A percentile compares a stretch with the other conserved stretches of the same genome.
Conservation (phyloP, 2,329 filamentous ascomycete genomes). For the Talaromyces sp. region DNA sequence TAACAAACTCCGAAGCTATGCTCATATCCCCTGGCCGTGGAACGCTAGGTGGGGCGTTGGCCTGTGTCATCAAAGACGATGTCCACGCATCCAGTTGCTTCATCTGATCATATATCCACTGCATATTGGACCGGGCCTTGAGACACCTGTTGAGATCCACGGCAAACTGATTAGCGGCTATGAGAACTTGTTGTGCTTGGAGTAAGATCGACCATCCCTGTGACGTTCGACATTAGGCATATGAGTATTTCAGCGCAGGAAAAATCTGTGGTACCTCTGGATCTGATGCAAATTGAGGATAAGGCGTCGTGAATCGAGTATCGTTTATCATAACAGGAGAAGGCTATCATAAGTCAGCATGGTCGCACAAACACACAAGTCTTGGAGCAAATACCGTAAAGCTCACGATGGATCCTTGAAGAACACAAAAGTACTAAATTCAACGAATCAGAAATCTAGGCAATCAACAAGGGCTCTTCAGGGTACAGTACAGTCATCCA, state of each 20-base stretch:
- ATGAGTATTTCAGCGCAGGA: background rate
- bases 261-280: conserved; percentile 32
- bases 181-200: conserved; percentile 42
- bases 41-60: conserved; percentile 30
- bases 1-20: conserved; percentile 34
- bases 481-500: conserved; percentile 45
- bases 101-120: conserved; percentile 42
- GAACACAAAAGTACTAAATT: conserved; percentile 42
- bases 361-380: conserved; percentile 3
- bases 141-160: conserved; percentile 41
- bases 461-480: background rate
- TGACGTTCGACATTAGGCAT: conserved; percentile 19
- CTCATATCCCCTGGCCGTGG: conserved; percentile 25
- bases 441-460: background rate
- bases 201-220: conserved; percentile 45
- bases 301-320: conserved; percentile 42
- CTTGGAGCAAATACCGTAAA: conserved; percentile 32
- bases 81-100: conserved; percentile 42
- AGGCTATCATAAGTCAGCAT: conserved; percentile 29
- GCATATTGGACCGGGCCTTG: conserved; percentile 34
- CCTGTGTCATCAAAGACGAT: conserved; percentile 34
- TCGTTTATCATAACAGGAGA: conserved; percentile 45
- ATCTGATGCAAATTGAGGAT: conserved; percentile 40
- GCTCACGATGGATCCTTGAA: conserved; percentile 46
- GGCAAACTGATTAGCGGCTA: conserved; percentile 42